Evolutionary conservation across 768 basidiomycete species (phyloP).

Genomic region (Suillus subalutaceus): DNA sequence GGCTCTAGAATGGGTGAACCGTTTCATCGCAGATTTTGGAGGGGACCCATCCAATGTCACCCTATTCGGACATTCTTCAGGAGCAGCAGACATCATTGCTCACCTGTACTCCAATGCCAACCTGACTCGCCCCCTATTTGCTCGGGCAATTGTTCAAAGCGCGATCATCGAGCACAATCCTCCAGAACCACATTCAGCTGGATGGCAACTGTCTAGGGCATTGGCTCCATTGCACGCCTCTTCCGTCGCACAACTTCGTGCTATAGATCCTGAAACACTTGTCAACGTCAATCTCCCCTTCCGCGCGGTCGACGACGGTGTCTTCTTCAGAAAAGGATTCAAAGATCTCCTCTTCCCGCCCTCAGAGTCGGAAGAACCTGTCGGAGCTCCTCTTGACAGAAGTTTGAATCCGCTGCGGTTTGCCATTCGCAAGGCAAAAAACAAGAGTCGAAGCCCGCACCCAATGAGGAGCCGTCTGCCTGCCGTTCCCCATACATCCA

Average conservation of each 20-base stretch:
- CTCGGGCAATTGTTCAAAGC: conserved; percentile 78
- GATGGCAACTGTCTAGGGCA: conserved; percentile 67
- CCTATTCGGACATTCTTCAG: conserved; percentile 44
- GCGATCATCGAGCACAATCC: conserved; percentile 63
- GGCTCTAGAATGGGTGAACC: conserved; percentile 66
- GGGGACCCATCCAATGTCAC: conserved; percentile 59
- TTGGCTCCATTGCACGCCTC: conserved; percentile 58
- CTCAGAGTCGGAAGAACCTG: conserved; percentile 24
- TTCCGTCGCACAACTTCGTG: conserved; percentile 63
- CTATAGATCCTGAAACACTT: conserved; percentile 59
- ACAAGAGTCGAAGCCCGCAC: conserved; percentile 31
- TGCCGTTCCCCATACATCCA: conserved; percentile 5
- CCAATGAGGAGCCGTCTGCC: conserved; percentile 21
- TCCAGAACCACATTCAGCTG: conserved; percentile 60
- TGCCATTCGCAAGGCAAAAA: conserved; percentile 27
- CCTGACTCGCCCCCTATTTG: conserved; percentile 60
- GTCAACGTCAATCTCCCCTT: conserved; percentile 51
- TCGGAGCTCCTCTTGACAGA: conserved; percentile 16
- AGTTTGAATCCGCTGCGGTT: conserved; percentile 24
- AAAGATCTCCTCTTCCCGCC: conserved; percentile 45
- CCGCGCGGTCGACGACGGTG: conserved; percentile 67
- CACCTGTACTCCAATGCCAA: conserved; percentile 69
- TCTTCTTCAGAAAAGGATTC: conserved; percentile 69
- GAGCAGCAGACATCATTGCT: conserved; percentile 57
- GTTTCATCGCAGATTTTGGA: conserved; percentile 63